Base-by-base conservation (phyloP, 768 basidiomycete species). In the Pleurotus citrinopileatus region DNA sequence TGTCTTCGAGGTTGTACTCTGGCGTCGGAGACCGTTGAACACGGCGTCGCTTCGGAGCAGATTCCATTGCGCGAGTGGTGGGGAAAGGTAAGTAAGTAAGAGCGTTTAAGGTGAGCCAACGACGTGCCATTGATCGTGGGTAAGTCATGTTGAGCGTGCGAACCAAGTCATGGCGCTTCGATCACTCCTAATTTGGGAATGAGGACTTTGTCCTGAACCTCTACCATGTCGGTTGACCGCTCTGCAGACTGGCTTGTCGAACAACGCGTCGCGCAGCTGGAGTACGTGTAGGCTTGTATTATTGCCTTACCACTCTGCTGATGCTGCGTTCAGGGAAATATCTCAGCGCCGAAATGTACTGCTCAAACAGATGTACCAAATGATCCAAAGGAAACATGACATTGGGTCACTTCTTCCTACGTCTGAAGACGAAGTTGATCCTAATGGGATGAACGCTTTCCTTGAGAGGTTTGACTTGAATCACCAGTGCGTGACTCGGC, bases 331-430 rank as follows among this genome's bases (percentile, higher is more conserved):
- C 20, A 91, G 89, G 65, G 75, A 73, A 59, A 84, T 91, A 57
- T 68, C 82, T 40, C 69, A 76, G 43, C 83, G 82, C 59, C 75
- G 89, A 66, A 86, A 87, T 83, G 83, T 73, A 51, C 77, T 90
- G 45, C 77, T 91, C 65, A 76, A 77, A 38, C 80, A 90, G 66
- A 83, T 91, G 82, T 87, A 80, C 69, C 68, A 71, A 50, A 79
- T 91, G 74, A 76, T 89, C 45, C 77, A 74, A 54, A 74, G 74
- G 53, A 79, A 80, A 61, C 72, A 79, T 48, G 71, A 71, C 58
- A 61, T 77, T 40, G 78, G 78, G 20, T 56, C 70, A 28, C 57
- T 77, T 34, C 62, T 79, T 26, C 57, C 63, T 12, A 53, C 74
- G 15, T 66, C 73, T n/a, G n/a, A n/a, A 20, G 73, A 75, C 44